These are phyloP conservation scores for Kickxella alabastrina DNA, from an alignment of 192 early-diverging fungal species.

Conservation along the genomic window DNA sequence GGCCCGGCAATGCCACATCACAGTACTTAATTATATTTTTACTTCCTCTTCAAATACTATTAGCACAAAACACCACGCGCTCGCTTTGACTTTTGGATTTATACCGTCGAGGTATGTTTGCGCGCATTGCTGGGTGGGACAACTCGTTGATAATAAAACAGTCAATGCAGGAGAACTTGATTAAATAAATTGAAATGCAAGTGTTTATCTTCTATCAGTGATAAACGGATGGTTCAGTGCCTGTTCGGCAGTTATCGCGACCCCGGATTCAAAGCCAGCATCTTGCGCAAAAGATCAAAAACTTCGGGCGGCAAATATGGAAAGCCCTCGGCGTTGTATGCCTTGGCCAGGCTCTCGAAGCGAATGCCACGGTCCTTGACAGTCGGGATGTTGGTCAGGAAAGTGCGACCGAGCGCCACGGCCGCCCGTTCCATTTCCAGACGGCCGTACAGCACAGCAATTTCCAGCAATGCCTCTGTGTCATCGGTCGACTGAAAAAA, in stretches of 20 bases:
- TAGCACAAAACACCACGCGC: too few relatives aligned
- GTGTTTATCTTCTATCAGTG: slow-evolving; percentile 3
- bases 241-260: slow-evolving; percentile 71
- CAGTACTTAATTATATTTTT: too few relatives aligned
- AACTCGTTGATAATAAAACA: too few relatives aligned
- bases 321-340: slow-evolving; percentile 41
- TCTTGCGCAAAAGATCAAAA: slow-evolving; percentile 59
- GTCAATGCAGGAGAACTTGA: too few relatives aligned
- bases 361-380: slow-evolving; percentile 46
- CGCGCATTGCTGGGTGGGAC: too few relatives aligned
- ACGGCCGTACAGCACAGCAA: slow-evolving; percentile 76
- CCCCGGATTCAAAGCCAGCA: slow-evolving; percentile 57
- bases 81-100: too few relatives aligned
- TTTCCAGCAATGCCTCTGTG: slow-evolving; percentile 78
- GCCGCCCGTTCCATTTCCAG: slow-evolving; percentile 70
- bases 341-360: slow-evolving; percentile 49
- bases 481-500: slow-evolving; percentile 90
- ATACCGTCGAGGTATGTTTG: too few relatives aligned
- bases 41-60: too few relatives aligned
- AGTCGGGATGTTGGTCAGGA: slow-evolving; percentile 46
- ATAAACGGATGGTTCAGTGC: slow-evolving; percentile 76
- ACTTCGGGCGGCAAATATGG: slow-evolving; percentile 39
- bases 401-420: slow-evolving; percentile 49
- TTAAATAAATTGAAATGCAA: too few relatives aligned
- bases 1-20: too few relatives aligned